These are phyloP conservation scores for Cercospora berteroae DNA, from an alignment of 2,329 filamentous ascomycete species.

Conservation along the genomic window DNA sequence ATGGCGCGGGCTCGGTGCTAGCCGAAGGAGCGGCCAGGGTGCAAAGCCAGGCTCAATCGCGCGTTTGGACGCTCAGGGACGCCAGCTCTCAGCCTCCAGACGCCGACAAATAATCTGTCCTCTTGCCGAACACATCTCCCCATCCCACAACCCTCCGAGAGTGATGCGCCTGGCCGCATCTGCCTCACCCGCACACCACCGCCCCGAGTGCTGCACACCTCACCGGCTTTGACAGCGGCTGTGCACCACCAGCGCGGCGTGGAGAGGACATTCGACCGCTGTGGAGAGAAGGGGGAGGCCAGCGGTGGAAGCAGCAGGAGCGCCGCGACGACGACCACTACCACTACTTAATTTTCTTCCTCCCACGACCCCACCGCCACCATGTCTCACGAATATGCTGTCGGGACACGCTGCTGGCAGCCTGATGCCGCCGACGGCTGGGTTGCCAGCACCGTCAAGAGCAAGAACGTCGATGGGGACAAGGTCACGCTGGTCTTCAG, in stretches of 20 bases:
- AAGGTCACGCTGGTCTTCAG: conserved; percentile 86
- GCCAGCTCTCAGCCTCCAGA: background rate
- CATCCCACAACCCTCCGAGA: background rate
- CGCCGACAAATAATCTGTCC: conserved; percentile 1
- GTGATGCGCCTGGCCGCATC: conserved; percentile 10
- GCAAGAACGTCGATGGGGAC: conserved; percentile 78
- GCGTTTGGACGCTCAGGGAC: background rate
- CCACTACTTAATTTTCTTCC: background rate
- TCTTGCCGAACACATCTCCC: background rate
- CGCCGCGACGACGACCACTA: background rate
- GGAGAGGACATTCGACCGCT: background rate
- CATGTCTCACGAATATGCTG: conserved; percentile 89
- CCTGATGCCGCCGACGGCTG: conserved; percentile 93
- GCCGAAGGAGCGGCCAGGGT: background rate
- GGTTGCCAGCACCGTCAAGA: conserved; percentile 91
- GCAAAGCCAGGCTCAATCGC: background rate
- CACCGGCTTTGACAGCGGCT: background rate
- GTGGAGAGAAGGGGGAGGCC: conserved; percentile 10
- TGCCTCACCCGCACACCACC: background rate
- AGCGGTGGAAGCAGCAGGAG: conserved; percentile 2
- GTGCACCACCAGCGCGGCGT: conserved; percentile 9
- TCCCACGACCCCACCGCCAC: conserved; percentile 14
- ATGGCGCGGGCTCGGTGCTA: background rate
- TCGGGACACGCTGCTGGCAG: conserved; percentile 97
- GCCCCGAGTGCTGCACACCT: background rate